These are phyloP conservation scores for Chaetothyriales sp. DNA, from an alignment of 2,329 filamentous ascomycete genomes.

Conservation along the genomic window DNA sequence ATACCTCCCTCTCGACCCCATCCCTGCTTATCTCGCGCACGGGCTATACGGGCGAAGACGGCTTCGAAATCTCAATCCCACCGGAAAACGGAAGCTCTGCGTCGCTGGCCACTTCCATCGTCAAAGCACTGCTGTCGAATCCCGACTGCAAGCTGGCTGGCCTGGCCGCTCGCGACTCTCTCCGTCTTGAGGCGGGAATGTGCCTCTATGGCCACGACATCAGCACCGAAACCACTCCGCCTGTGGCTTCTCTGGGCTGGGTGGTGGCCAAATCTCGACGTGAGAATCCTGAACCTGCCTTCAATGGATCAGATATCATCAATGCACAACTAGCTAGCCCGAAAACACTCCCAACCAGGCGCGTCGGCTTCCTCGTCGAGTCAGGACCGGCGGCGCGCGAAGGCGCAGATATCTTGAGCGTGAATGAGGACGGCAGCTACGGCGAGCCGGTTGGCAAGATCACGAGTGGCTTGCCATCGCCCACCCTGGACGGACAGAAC, in stretches of 20 bases:
- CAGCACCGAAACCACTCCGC: constrained; percentile 58
- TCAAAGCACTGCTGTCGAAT: constrained; percentile 52
- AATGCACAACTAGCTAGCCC: constrained; percentile 50
- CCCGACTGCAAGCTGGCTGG: constrained; percentile 64
- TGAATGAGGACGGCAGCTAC: constrained; percentile 34
- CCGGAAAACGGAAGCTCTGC: constrained; percentile 43
- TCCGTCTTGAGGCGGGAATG: constrained; percentile 93
- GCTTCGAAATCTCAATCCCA: constrained; percentile 86
- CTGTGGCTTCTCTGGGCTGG: constrained; percentile 57
- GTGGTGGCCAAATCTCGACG: constrained; percentile 69
- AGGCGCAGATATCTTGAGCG: constrained; percentile 60
- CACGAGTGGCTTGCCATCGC: constrained; percentile 82
- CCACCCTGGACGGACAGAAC: constrained; percentile 64
- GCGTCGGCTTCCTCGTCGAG: constrained; percentile 68
- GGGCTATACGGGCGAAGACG: constrained; percentile 95
- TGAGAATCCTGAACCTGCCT: constrained; percentile 42
- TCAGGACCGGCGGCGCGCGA: constrained; percentile 74
- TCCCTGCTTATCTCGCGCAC: constrained; percentile 65
- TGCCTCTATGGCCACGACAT: constrained; percentile 99
- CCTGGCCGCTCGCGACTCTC: constrained; percentile 76
- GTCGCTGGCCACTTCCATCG: constrained; percentile 34
- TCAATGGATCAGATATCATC: constrained; percentile 70
- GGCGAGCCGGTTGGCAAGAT: constrained; percentile 56
- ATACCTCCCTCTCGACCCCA: constrained; percentile 34
- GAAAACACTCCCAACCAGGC: constrained; percentile 53